These are phyloP conservation scores for Telopea speciosissima DNA, from an alignment of 177 flowering plant genomes.

Conservation along the genomic window DNA sequence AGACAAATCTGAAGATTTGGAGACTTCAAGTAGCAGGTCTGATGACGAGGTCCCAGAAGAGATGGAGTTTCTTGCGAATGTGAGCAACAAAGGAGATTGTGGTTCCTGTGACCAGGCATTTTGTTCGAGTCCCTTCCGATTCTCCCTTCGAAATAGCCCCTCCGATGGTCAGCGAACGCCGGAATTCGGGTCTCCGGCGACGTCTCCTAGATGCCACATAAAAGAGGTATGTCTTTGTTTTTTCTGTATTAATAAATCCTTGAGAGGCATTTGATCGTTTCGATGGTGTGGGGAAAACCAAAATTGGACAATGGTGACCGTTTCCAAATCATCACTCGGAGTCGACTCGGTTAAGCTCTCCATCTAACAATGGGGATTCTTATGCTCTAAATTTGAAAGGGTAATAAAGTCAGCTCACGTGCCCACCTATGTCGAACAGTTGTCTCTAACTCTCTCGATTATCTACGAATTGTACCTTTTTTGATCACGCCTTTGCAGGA, in stretches of 20 bases:
- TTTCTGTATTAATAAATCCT: neutral
- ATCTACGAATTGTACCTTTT: too few species aligned
- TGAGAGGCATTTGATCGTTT: neutral
- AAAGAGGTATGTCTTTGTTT: constrained; percentile 41
- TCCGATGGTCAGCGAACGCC: constrained; percentile 44
- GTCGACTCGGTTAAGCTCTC: too few species aligned
- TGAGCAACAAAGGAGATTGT: too few species aligned
- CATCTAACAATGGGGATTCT: too few species aligned
- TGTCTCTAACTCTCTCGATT: too few species aligned
- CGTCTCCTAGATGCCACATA: constrained; percentile 38
- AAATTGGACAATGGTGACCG: too few species aligned
- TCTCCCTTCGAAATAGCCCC: constrained; percentile 34
- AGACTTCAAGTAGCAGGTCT: constrained; percentile 33
- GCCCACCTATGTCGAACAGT: too few species aligned
- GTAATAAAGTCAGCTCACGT: too few species aligned
- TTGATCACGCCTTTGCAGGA: too few species aligned
- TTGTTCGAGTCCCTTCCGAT: constrained; percentile 59
- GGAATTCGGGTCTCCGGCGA: constrained; percentile 44
- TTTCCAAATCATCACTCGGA: too few species aligned
- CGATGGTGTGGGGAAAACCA: too few species aligned
- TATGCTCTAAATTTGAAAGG: too few species aligned
- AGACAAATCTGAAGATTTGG: constrained; percentile 43
- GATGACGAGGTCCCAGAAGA: constrained; percentile 25
- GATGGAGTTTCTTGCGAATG: constrained; percentile 7
- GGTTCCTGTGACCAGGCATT: constrained; percentile 8